Conservation (phyloP, 176 grass and related monocot species). For the Avena sativa region DNA sequence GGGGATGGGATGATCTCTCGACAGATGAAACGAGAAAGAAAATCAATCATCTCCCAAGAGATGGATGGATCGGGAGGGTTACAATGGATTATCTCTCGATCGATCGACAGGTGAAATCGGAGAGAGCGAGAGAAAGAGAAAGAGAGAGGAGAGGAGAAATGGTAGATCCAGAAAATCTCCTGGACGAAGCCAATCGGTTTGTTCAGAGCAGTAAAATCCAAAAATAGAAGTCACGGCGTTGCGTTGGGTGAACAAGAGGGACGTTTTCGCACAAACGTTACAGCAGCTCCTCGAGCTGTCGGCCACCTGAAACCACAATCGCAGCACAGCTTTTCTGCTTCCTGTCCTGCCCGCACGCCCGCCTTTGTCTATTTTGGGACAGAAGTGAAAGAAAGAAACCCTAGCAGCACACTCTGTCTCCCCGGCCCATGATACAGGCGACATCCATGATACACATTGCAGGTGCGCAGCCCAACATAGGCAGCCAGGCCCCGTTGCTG, state of each 20-base stretch:
- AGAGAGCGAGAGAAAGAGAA: background rate
- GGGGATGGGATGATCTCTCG: background rate
- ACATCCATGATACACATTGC: background rate
- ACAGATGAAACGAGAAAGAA: background rate
- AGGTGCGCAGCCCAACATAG: background rate
- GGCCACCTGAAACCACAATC: background rate
- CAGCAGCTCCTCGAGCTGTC: background rate
- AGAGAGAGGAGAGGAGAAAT: background rate
- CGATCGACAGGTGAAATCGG: background rate
- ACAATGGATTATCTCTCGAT: background rate
- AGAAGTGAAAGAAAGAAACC: background rate
- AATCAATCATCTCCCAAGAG: background rate
- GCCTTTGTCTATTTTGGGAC: background rate
- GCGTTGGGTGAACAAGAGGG: conserved; percentile 12
- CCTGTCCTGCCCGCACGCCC: too few relatives aligned
- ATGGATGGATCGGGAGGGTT: background rate
- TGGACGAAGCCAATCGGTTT: background rate
- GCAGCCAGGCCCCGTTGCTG: background rate
- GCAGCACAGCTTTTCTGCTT: background rate
- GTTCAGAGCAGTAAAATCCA: background rate
- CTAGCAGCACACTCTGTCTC: background rate
- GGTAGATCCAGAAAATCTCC: background rate
- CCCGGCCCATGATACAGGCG: background rate
- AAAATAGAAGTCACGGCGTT: background rate
- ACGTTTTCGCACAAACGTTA: background rate